Evolutionary conservation across 2,329 filamentous ascomycete species (phyloP), one percentile per base, ranked within the genome.

Genomic region (Arthroderma sp.): DNA sequence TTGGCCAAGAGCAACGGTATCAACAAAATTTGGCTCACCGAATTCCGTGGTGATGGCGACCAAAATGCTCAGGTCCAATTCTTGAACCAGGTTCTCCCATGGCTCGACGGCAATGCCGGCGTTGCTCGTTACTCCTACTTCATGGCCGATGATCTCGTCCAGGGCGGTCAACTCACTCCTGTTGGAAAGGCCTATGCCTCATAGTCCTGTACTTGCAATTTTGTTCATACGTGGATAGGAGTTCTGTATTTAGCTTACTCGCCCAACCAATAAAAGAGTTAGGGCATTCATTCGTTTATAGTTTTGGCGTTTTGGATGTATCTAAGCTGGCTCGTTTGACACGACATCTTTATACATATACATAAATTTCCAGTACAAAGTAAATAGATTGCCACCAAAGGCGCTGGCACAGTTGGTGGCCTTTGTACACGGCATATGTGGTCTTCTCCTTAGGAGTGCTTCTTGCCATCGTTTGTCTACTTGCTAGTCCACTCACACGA

Each of bases 51-150:
- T 39, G 68, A 63, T 23, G 60, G 66, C 13, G 56, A 63, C 0
- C 54, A 65, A 1, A 55, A 64, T 7, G 58, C 64, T 15, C 60
- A 65, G 25, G 66, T 68, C 23, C 51, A 65, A 4, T 76, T 76
- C 66, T 62, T 77, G 37, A 58, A 63, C 4, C 58, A 71, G 49
- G 73, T 71, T 4, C 51, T 71, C 13, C 67, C 68, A 19, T 76
- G 69, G 68, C 63, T 76, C 44, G 71, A 76, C 55, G 55, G 44
- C 3, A 67, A 72, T 54, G n/a, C 58, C 2, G 67, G 56, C 13
- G 72, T 77, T 21, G 65, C 67, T 9, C 67, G 72, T 33, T 77
- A 76, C 60, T 68, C 74, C 2, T 76, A 74, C 65, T 77, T 73
- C 64, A 60, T 59, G 58, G 60, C 55, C 7, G 60, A 63, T 33